phyloP scores from a whole-genome alignment of 768 basidiomycete species.

The Rickenella mellea region DNA sequence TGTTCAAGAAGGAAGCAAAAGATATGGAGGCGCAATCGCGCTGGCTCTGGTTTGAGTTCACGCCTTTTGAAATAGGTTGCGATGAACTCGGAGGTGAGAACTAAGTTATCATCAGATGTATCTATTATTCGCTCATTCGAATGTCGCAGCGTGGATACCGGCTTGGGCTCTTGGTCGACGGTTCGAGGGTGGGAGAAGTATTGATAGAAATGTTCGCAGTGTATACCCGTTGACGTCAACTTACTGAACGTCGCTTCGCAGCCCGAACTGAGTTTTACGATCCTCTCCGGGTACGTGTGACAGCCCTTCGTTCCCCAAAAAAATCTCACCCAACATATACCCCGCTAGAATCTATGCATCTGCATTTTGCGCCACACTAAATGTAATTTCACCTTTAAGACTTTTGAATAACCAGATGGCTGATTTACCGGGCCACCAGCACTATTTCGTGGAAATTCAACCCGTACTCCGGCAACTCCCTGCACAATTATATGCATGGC shows the following conservation, averaged over 20 bases:
- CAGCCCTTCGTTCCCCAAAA: too few species aligned
- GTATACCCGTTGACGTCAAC: too few species aligned
- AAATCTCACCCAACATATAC: too few species aligned
- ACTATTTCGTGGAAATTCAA: slow-evolving; percentile 19
- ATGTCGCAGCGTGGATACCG: slow-evolving; percentile 18
- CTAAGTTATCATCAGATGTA: neutral
- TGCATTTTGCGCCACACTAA: slow-evolving; percentile 19
- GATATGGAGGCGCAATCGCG: slow-evolving; percentile 7
- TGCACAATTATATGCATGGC: slow-evolving; percentile 2
- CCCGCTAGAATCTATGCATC: slow-evolving; percentile 17
- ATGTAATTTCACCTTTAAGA: slow-evolving; percentile 4
- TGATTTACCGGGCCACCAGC: slow-evolving; percentile 14
- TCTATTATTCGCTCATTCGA: neutral
- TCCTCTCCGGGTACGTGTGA: slow-evolving; percentile 17
- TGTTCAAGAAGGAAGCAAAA: slow-evolving; percentile 7
- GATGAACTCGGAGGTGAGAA: slow-evolving; percentile 13
- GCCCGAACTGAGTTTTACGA: slow-evolving; percentile 20
- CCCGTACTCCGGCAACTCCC: slow-evolving; percentile 16
- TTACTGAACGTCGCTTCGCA: too few species aligned
- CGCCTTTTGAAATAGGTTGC: slow-evolving; percentile 18
- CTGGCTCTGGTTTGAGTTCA: slow-evolving; percentile 22
- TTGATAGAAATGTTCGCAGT: slow-evolving; percentile 10
- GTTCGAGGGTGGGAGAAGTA: slow-evolving; percentile 16
- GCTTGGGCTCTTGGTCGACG: slow-evolving; percentile 19
- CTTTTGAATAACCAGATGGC: too few species aligned